A percentile compares a stretch with the other conserved stretches of the same genome.
Evolutionary conservation across 2,329 filamentous ascomycete genomes (phyloP).

Genomic region (Aureobasidium uvarum): DNA sequence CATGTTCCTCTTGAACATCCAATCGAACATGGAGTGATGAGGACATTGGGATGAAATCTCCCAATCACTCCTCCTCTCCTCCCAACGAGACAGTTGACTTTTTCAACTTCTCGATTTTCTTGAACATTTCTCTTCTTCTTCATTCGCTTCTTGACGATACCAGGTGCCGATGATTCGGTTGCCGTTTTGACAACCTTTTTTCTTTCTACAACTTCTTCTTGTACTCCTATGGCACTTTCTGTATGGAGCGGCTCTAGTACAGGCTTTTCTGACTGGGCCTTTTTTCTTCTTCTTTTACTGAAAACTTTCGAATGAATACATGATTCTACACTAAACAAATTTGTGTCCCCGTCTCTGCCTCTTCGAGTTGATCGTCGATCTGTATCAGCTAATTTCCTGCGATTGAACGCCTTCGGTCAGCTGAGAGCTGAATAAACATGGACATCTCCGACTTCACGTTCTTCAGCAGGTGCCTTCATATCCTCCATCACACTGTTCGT

Average conservation of each 20-base stretch:
- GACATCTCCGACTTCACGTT: not conserved
- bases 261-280: constrained; percentile 8
- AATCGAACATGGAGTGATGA: not conserved
- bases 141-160: constrained; percentile 26
- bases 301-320: constrained; percentile 12
- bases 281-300: constrained; percentile 23
- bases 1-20: constrained; percentile 8
- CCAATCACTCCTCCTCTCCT: not conserved
- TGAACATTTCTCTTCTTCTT: constrained; percentile 18
- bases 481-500: not conserved
- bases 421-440: not conserved
- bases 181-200: constrained; percentile 5
- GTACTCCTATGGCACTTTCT: not conserved
- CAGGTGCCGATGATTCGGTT: not conserved
- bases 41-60: constrained; percentile 1
- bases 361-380: not conserved
- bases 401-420: constrained; percentile 3
- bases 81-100: constrained; percentile 1
- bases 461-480: not conserved
- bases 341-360: not conserved
- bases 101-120: constrained; percentile 13
- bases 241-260: not conserved
- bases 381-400: not conserved
- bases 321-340: constrained; percentile 4
- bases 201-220: constrained; percentile 6